These are phyloP conservation scores for Alternaria brassicicola DNA, from an alignment of 2,329 filamentous ascomycete genomes.

Conservation along the genomic window DNA sequence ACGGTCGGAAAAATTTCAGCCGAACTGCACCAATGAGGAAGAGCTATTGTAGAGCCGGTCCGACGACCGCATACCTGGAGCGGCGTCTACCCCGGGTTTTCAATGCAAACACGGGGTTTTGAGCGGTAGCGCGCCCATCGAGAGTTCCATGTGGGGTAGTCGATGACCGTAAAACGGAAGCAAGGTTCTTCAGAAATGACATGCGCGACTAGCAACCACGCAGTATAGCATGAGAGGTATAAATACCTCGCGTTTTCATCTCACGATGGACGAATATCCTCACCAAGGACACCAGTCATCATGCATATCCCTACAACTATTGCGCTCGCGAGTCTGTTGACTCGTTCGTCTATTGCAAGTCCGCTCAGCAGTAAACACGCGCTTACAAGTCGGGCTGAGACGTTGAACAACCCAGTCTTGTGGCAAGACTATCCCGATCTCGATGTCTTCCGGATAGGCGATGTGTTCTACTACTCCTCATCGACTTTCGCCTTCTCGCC, in stretches of 20 bases:
- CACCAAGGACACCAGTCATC: background rate
- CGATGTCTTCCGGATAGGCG: conserved; percentile 59
- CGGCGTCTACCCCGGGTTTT: conserved; percentile 11
- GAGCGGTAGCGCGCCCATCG: background rate
- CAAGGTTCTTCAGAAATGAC: background rate
- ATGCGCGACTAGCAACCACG: background rate
- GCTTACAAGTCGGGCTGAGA: conserved; percentile 15
- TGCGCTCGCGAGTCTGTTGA: background rate
- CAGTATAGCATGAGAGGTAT: background rate
- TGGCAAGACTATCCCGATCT: conserved; percentile 63
- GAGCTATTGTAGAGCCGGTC: background rate
- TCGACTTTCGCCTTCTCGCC: conserved; percentile 64
- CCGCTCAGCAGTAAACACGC: background rate
- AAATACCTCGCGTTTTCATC: background rate
- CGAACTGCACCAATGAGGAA: conserved; percentile 22
- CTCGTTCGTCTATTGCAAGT: background rate
- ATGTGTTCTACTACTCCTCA: conserved; percentile 61
- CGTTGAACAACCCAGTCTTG: conserved; percentile 60
- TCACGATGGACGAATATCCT: background rate
- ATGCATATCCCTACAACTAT: conserved; percentile 10
- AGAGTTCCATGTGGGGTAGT: background rate
- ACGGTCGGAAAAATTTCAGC: conserved; percentile 16
- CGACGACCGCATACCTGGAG: conserved; percentile 2
- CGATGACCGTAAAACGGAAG: background rate
- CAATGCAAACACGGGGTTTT: conserved; percentile 7